Conservation (phyloP, 352 stramenopile species). For the Pythium coloratum region DNA sequence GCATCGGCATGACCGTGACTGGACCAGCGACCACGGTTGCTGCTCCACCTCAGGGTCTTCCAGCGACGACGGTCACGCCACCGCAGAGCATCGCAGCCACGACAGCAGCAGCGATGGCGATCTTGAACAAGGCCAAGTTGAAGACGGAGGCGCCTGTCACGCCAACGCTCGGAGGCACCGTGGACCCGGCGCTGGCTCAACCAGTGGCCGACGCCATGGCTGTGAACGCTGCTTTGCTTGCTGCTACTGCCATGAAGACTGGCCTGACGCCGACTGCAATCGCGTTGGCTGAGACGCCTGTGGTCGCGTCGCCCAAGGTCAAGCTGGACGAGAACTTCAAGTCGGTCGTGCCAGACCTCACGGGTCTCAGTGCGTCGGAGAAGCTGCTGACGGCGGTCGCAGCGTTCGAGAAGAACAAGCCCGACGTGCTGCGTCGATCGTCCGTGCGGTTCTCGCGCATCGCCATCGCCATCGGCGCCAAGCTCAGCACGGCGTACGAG, state of each 20-base stretch:
- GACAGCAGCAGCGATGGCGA: conserved; percentile 27
- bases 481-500: conserved; percentile 74
- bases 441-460: conserved; percentile 66
- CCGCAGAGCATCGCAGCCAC: conserved; percentile 29
- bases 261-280: conserved; percentile 15
- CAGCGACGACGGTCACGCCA: conserved; percentile 18
- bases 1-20: conserved; percentile 31
- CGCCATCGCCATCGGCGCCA: conserved; percentile 71
- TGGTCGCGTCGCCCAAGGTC: neutral
- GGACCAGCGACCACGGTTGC: neutral
- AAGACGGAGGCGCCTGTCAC: conserved; percentile 13
- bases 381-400: conserved; percentile 77
- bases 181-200: conserved; percentile 17
- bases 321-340: conserved; percentile 41
- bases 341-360: conserved; percentile 75
- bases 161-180: conserved; percentile 6
- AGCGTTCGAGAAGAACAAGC: conserved; percentile 84
- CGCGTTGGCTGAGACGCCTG: neutral
- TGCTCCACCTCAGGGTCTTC: neutral
- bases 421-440: conserved; percentile 68
- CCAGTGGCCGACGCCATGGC: conserved; percentile 18
- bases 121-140: conserved; percentile 36
- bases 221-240: conserved; percentile 10
- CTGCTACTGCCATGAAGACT: conserved; percentile 11
- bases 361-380: conserved; percentile 69